Percentiles rank a stretch among this genome's conserved stretches.
Conservation (phyloP, 1,284 basidiomycete genomes). For the Mycena citricolor region DNA sequence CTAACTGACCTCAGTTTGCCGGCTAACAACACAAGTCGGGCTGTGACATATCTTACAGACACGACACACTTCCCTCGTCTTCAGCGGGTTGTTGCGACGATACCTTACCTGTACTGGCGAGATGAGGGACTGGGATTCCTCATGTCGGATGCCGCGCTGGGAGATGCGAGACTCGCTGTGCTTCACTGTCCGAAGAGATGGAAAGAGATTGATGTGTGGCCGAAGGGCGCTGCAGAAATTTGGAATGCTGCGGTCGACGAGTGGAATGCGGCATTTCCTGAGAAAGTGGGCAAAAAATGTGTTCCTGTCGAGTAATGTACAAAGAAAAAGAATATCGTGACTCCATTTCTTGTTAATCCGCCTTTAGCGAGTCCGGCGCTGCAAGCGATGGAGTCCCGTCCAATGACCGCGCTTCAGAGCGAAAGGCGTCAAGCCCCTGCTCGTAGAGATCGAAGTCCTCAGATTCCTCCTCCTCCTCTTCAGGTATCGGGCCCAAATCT, state of each 20-base stretch:
- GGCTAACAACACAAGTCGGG: not conserved
- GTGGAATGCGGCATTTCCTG: too few relatives aligned
- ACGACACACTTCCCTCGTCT: conserved; percentile 3
- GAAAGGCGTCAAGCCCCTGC: not conserved
- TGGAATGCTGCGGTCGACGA: conserved; percentile 14
- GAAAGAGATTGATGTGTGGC: conserved; percentile 17
- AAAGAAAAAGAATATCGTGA: too few relatives aligned
- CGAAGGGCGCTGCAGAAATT: conserved; percentile 1
- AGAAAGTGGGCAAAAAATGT: too few relatives aligned
- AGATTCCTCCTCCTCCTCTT: conserved; percentile 2
- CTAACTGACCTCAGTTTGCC: conserved; percentile 7
- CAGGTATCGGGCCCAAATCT: too few relatives aligned
- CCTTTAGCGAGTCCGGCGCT: too few relatives aligned
- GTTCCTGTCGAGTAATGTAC: too few relatives aligned
- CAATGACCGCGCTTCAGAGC: too few relatives aligned
- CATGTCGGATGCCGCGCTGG: conserved; percentile 11
- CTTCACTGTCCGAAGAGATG: conserved; percentile 15
- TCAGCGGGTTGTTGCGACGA: not conserved
- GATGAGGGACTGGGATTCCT: conserved; percentile 4
- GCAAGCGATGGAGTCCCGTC: too few relatives aligned
- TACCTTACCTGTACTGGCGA: conserved; percentile 12
- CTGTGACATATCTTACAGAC: conserved; percentile 2
- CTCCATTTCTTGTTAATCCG: too few relatives aligned
- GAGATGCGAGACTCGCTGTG: conserved; percentile 6
- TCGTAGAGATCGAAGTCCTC: not conserved